These are phyloP conservation scores for Salix dunnii DNA, from an alignment of 345 rosid genomes.

Conservation along the genomic window DNA sequence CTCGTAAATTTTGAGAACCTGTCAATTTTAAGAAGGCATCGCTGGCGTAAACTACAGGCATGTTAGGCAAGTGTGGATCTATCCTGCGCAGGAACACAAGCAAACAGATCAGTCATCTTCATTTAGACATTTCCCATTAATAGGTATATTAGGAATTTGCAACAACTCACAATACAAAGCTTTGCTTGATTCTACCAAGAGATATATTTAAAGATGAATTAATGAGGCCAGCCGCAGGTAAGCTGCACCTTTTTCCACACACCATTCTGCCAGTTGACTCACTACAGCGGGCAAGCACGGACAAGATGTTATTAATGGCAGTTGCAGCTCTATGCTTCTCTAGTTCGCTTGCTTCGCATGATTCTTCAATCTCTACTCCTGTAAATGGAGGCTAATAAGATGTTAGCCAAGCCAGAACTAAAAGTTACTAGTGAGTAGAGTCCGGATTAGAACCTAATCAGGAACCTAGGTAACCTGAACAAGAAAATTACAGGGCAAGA, in stretches of 20 bases:
- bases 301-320: slow-evolving; percentile 53
- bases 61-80: slow-evolving; percentile 62
- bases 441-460: background rate
- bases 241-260: slow-evolving; percentile 50
- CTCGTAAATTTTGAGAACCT: slow-evolving; percentile 37
- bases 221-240: slow-evolving; percentile 41
- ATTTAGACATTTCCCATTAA: slow-evolving; percentile 6
- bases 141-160: slow-evolving; percentile 31
- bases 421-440: background rate
- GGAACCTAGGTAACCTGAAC: background rate
- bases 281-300: slow-evolving; percentile 60
- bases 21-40: slow-evolving; percentile 87
- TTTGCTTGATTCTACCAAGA: slow-evolving; percentile 99
- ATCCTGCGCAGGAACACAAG: slow-evolving; percentile 48
- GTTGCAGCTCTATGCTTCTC: slow-evolving; percentile 60
- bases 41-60: slow-evolving; percentile 88
- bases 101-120: slow-evolving; percentile 26
- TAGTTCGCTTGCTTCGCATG: slow-evolving; percentile 66
- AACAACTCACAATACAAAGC: slow-evolving; percentile 99
- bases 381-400: slow-evolving; percentile 16
- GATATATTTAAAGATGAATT: slow-evolving; percentile 72
- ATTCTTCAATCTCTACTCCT: slow-evolving; percentile 59
- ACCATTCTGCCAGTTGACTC: slow-evolving; percentile 60
- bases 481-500: background rate
- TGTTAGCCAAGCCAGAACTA: background rate